A percentile compares a stretch with the other conserved stretches of the same genome.
These are phyloP conservation scores for Paraconiothyrium sp. DNA, from an alignment of 2,329 filamentous ascomycete genomes.

Conservation along the genomic window DNA sequence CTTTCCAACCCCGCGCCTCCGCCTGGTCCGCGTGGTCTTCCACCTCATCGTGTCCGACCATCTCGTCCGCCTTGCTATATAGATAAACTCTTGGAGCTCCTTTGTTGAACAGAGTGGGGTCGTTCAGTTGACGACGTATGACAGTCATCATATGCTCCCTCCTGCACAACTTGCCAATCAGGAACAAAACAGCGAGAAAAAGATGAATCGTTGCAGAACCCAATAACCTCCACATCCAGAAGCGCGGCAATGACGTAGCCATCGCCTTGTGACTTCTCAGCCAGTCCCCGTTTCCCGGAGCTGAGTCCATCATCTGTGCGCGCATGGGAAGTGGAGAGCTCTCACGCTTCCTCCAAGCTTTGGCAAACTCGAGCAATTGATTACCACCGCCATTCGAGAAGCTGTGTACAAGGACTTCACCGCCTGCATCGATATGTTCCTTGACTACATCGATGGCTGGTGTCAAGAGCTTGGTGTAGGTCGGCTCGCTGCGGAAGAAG, in stretches of 20 bases:
- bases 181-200: slow-evolving; percentile 32
- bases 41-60: slow-evolving; percentile 66
- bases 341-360: slow-evolving; percentile 37
- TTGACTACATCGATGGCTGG: slow-evolving; percentile 41
- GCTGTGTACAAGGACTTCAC: slow-evolving; percentile 44
- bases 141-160: slow-evolving; percentile 39
- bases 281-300: slow-evolving; percentile 46
- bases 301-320: slow-evolving; percentile 44
- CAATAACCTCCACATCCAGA: slow-evolving; percentile 36
- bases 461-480: slow-evolving; percentile 28
- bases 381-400: slow-evolving; percentile 50
- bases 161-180: slow-evolving; percentile 27
- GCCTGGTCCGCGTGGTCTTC: slow-evolving; percentile 63
- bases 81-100: slow-evolving; percentile 63
- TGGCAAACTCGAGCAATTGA: slow-evolving; percentile 44
- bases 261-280: slow-evolving; percentile 44
- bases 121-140: slow-evolving; percentile 42
- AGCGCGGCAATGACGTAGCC: slow-evolving; percentile 35
- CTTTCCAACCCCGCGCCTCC: slow-evolving; percentile 59
- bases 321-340: slow-evolving; percentile 37
- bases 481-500: slow-evolving; percentile 35
- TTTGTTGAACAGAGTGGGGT: slow-evolving; percentile 36
- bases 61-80: slow-evolving; percentile 67
- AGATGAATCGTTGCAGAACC: slow-evolving; percentile 39
- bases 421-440: slow-evolving; percentile 32